These are phyloP conservation scores for Metschnikowia chrysomelidarum DNA, from an alignment of 805 yeast genomes.

Conservation along the genomic window DNA sequence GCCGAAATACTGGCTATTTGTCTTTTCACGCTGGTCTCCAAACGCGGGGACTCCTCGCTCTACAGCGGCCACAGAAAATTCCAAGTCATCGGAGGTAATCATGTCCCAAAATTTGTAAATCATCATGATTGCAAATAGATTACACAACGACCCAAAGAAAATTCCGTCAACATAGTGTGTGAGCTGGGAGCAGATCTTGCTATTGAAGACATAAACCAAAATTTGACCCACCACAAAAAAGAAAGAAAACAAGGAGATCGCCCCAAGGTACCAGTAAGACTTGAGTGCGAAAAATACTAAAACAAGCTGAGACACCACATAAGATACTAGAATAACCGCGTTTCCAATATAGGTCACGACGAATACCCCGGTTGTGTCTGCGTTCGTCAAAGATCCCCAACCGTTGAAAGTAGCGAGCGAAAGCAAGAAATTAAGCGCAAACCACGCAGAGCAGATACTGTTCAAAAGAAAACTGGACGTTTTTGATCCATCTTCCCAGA, in stretches of 20 bases:
- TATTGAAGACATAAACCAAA: slow-evolving; percentile 66
- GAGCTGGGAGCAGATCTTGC: slow-evolving; percentile 61
- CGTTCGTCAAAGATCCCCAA: slow-evolving; percentile 50
- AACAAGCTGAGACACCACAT: slow-evolving; percentile 64
- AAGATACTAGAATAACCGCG: slow-evolving; percentile 60
- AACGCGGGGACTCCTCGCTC: slow-evolving; percentile 38
- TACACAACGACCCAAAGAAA: slow-evolving; percentile 79
- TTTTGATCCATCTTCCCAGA: slow-evolving; percentile 92
- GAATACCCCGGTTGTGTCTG: slow-evolving; percentile 66
- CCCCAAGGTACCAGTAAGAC: slow-evolving; percentile 88
- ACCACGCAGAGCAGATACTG: slow-evolving; percentile 52
- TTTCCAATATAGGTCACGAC: slow-evolving; percentile 69
- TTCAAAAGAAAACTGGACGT: slow-evolving; percentile 59
- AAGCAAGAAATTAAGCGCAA: slow-evolving; percentile 63
- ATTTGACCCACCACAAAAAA: slow-evolving; percentile 84
- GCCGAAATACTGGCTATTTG: slow-evolving; percentile 17
- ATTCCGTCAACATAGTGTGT: slow-evolving; percentile 90
- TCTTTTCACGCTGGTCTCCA: slow-evolving; percentile 33
- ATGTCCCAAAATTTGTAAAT: slow-evolving; percentile 95
- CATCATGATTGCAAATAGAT: slow-evolving; percentile 87
- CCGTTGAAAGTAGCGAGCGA: slow-evolving; percentile 68
- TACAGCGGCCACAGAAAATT: slow-evolving; percentile 66
- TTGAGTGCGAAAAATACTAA: slow-evolving; percentile 66
- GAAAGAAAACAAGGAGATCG: slow-evolving; percentile 64
- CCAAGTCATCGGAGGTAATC: slow-evolving; percentile 91